These are phyloP conservation scores for Russula dissimulans DNA, from an alignment of 768 basidiomycete genomes.

Conservation along the genomic window DNA sequence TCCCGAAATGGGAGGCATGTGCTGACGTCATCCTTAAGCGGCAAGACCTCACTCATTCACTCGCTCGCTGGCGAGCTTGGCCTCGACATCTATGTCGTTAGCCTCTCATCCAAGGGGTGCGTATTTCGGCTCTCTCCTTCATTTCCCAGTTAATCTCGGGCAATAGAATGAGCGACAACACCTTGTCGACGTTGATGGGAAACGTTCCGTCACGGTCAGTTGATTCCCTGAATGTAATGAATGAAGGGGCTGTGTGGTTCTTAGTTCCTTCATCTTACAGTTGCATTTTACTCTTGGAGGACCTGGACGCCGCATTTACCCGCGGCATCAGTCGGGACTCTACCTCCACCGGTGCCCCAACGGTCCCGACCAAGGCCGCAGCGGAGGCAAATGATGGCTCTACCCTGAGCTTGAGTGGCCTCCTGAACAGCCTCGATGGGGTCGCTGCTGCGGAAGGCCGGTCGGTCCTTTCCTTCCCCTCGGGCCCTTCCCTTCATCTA, in stretches of 20 bases:
- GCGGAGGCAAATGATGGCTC: conserved; percentile 59
- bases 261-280: conserved; percentile 30
- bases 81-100: conserved; percentile 87
- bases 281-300: conserved; percentile 89
- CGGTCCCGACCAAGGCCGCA: conserved; percentile 27
- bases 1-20: neutral
- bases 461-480: conserved; percentile 35
- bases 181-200: conserved; percentile 77
- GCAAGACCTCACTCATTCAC: conserved; percentile 81
- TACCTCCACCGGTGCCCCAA: conserved; percentile 66
- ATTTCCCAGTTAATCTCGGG: conserved; percentile 15
- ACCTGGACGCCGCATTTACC: conserved; percentile 88
- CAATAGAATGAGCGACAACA: conserved; percentile 82
- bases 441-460: conserved; percentile 82
- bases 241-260: conserved; percentile 14
- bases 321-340: conserved; percentile 78
- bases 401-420: conserved; percentile 75
- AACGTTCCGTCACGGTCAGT: conserved; percentile 73
- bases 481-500: neutral
- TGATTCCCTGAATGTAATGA: neutral
- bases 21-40: conserved; percentile 36
- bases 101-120: conserved; percentile 78
- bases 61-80: conserved; percentile 77
- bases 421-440: conserved; percentile 79
- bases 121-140: conserved; percentile 22